These are phyloP conservation scores for Knoxia roxburghii DNA, from an alignment of 257 asterid genomes.

Conservation along the genomic window DNA sequence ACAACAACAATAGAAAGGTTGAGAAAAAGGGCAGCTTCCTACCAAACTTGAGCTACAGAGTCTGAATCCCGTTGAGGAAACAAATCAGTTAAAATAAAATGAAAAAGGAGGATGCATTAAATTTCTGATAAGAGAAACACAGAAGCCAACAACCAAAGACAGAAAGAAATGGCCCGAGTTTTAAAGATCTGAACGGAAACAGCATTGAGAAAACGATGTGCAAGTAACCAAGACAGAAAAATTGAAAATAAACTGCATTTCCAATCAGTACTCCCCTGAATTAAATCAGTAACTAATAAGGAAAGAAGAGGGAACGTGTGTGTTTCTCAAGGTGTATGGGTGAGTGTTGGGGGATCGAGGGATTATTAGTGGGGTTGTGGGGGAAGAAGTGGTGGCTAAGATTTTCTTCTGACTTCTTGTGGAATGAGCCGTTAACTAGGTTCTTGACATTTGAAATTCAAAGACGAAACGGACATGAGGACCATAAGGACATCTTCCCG, in stretches of 20 bases:
- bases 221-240: too few relatives aligned
- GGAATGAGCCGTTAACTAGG: slow-evolving; percentile 8
- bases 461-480: not conserved
- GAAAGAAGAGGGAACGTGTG: not conserved
- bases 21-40: not conserved
- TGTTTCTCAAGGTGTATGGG: not conserved
- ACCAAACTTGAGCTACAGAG: not conserved
- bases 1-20: not conserved
- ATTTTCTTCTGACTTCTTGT: not conserved
- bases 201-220: too few relatives aligned
- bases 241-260: too few relatives aligned
- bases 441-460: slow-evolving; percentile 14
- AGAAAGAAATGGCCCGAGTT: not conserved
- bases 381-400: not conserved
- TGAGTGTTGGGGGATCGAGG: not conserved
- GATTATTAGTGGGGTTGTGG: not conserved
- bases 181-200: not conserved
- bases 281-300: not conserved
- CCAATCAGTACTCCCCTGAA: too few relatives aligned
- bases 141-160: not conserved
- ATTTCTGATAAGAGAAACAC: not conserved
- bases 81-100: not conserved
- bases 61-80: not conserved
- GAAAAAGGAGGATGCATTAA: not conserved
- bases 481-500: slow-evolving; percentile 31